phyloP scores from a whole-genome alignment of 768 basidiomycete species.

The Leccinum variicolor region DNA sequence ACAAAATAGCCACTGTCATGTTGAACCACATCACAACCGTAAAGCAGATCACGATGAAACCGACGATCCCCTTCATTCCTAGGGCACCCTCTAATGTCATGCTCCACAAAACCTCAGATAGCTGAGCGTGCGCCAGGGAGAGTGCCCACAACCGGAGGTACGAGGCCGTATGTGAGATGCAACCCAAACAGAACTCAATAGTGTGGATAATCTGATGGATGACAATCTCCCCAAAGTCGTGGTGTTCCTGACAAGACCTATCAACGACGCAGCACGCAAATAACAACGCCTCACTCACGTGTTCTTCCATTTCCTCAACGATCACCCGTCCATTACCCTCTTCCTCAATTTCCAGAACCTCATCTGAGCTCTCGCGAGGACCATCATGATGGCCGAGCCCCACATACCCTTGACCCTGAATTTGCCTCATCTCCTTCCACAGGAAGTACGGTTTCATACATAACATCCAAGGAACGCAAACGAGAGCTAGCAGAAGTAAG shows the following conservation, averaged over 20 bases:
- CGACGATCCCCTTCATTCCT: conserved; percentile 62
- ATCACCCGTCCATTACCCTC: conserved; percentile 75
- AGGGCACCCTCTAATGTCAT: conserved; percentile 76
- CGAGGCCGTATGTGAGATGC: conserved; percentile 96
- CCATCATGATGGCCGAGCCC: conserved; percentile 61
- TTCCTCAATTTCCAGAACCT: conserved; percentile 70
- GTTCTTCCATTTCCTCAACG: conserved; percentile 69
- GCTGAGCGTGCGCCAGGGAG: conserved; percentile 95
- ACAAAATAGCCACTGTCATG: conserved; percentile 74
- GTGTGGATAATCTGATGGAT: conserved; percentile 99
- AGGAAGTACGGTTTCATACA: conserved; percentile 87
- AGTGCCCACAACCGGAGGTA: conserved; percentile 96
- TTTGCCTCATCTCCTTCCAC: conserved; percentile 87
- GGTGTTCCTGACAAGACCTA: conserved; percentile 54
- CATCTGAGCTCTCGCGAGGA: conserved; percentile 53
- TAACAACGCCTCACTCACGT: conserved; percentile 47
- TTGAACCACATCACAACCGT: conserved; percentile 72
- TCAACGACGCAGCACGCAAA: conserved; percentile 5
- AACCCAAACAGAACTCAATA: conserved; percentile 98
- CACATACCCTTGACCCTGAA: conserved; percentile 80
- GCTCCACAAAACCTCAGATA: conserved; percentile 89
- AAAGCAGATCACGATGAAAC: conserved; percentile 48
- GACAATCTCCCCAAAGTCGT: conserved; percentile 92
- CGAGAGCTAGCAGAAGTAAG: conserved; percentile 69
- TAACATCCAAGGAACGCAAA: conserved; percentile 96